phyloP scores from a whole-genome alignment of 108 stramenopile species.

The Skeletonema costatum region DNA sequence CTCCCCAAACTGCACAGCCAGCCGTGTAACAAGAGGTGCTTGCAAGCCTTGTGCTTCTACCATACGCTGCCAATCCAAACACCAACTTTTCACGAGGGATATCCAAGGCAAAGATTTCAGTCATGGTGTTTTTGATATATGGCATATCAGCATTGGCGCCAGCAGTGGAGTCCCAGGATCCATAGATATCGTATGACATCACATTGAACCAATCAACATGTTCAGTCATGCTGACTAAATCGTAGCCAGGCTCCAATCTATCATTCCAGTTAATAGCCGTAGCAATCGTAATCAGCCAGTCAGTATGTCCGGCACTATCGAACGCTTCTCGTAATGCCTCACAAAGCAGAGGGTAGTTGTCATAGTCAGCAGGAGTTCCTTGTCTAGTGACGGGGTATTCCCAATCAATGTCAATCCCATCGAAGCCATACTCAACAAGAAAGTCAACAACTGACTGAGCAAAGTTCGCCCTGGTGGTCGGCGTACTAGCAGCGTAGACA shows the following conservation, averaged over 20 bases:
- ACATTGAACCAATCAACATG: slow-evolving; percentile 43
- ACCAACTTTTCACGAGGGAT: slow-evolving; percentile 37
- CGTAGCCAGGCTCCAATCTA: slow-evolving; percentile 27
- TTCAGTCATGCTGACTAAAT: slow-evolving; percentile 23
- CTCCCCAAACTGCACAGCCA: slow-evolving; percentile 26
- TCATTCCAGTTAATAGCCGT: slow-evolving; percentile 17
- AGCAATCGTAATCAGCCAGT: slow-evolving; percentile 41
- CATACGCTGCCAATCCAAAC: slow-evolving; percentile 38
- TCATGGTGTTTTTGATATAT: slow-evolving; percentile 24
- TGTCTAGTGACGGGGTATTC: slow-evolving; percentile 28
- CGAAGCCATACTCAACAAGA: slow-evolving; percentile 14
- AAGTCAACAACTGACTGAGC: slow-evolving; percentile 31
- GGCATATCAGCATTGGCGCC: slow-evolving; percentile 41
- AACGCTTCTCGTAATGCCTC: slow-evolving; percentile 28
- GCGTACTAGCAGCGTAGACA: slow-evolving; percentile 18
- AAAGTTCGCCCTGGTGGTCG: slow-evolving; percentile 17
- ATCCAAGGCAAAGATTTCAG: slow-evolving; percentile 19
- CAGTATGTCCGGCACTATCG: slow-evolving; percentile 17
- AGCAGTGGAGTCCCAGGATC: slow-evolving; percentile 15
- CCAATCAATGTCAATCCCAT: slow-evolving; percentile 44
- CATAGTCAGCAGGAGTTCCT: slow-evolving; percentile 34
- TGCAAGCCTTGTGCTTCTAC: slow-evolving; percentile 16
- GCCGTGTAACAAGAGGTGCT: slow-evolving; percentile 19
- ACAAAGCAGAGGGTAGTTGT: slow-evolving; percentile 34
- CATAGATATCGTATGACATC: slow-evolving; percentile 42